Conservation (phyloP, 345 rosid genomes). For the Xanthoceras sorbifolium region DNA sequence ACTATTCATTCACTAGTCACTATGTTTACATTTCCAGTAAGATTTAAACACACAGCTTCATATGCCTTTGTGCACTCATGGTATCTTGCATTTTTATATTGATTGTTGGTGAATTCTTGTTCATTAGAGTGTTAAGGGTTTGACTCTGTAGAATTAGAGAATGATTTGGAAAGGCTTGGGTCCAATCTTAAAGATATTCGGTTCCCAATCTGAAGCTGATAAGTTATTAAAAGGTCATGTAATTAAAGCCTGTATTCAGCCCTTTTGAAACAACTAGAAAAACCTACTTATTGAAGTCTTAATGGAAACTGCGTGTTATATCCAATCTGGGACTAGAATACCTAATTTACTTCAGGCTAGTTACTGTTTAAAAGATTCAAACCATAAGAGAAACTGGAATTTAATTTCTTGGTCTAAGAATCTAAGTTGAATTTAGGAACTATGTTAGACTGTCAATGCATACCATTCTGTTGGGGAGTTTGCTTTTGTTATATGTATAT, state of each 20-base stretch:
- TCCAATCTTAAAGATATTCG: background rate
- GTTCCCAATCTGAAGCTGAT: background rate
- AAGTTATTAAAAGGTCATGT: background rate
- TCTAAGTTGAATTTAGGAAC: background rate
- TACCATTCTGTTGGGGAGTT: background rate
- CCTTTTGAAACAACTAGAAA: background rate
- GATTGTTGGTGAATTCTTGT: background rate
- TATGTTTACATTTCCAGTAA: background rate
- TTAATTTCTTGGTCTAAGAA: background rate
- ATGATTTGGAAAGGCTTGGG: background rate
- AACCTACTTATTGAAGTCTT: background rate
- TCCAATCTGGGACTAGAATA: background rate
- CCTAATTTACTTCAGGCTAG: background rate
- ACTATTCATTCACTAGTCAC: background rate
- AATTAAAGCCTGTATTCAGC: background rate
- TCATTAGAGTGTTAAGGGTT: background rate
- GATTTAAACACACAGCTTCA: background rate
- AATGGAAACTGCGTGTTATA: background rate
- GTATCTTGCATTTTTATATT: background rate
- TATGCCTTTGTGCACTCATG: background rate
- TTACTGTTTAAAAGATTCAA: background rate
- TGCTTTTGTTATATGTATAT: background rate
- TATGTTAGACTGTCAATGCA: background rate
- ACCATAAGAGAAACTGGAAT: background rate
- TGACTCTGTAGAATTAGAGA: background rate